Base-by-base conservation (phyloP, 2,329 filamentous ascomycete genomes). In the Trichophyton verrucosum region DNA sequence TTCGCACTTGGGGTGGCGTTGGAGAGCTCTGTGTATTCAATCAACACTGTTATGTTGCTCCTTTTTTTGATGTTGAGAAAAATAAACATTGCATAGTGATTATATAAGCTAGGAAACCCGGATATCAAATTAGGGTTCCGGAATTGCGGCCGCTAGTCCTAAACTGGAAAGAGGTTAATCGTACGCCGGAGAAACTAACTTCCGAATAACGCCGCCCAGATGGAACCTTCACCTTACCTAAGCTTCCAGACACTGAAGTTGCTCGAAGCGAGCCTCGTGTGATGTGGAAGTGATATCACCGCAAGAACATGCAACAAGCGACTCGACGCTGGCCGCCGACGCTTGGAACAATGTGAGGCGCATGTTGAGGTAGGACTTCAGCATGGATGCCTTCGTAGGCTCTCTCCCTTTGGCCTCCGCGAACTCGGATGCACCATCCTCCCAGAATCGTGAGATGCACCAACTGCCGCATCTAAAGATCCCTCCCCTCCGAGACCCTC, bases 401-500 rank as follows among this genome's bases (percentile, higher is more conserved):
- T 30, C 57, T 3, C 70, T 65, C 64, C 63, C 68, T 60, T 67
- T 66, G 9, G 33, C 33, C 20, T 47, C 68, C 61, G 68, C 71
- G 49, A 65, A 68, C 51, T 72, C 74, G 61, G 75, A 78, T 64
- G 71, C 72, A 55, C 65, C 72, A 58, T 66, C 66, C 55, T 38
- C 33, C 33, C 69, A 71, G 59, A 69, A 73, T 42, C 74, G 73
- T 55, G 76, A 77, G 64, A 69, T 75, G 30, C 72, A 27, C 11
- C 46, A 75, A 60, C 70, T 74, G 9, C 73, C 70, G 38, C 68
- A 73, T 63, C 68, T 79, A 58, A 75, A 73, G 61, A 79, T 80
- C 57, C 73, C 77, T 63, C 77, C 77, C 59, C 71, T 80, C 22
- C 77, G 76, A 36, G 74, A 78, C 64, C 76, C 76, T 11, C 72